Conservation (phyloP, 2,329 filamentous ascomycete species). For the Fusarium brachygibbosum region DNA sequence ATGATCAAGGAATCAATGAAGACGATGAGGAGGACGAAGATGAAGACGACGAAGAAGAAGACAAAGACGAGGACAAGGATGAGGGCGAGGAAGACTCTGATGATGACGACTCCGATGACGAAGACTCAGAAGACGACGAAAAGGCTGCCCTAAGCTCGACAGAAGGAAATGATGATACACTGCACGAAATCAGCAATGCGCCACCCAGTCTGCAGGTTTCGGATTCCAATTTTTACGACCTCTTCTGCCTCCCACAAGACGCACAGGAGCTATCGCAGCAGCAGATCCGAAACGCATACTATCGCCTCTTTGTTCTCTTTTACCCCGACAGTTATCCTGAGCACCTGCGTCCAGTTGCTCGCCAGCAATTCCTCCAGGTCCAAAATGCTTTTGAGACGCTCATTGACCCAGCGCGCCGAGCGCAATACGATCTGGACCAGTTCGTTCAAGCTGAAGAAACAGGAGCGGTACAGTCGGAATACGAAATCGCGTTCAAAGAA, state of each 20-base stretch:
- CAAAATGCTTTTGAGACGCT: slow-evolving; percentile 63
- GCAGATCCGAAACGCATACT: slow-evolving; percentile 61
- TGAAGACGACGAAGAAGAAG: neutral
- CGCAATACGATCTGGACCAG: slow-evolving; percentile 57
- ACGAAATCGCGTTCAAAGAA: slow-evolving; percentile 41
- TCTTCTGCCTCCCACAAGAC: slow-evolving; percentile 59
- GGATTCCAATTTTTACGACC: slow-evolving; percentile 59
- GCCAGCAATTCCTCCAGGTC: slow-evolving; percentile 57
- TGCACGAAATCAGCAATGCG: neutral
- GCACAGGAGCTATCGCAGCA: slow-evolving; percentile 45
- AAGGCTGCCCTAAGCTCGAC: slow-evolving; percentile 28
- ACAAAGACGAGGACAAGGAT: neutral
- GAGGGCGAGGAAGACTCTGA: slow-evolving; percentile 1
- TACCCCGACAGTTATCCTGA: slow-evolving; percentile 60
- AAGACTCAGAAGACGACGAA: slow-evolving; percentile 29
- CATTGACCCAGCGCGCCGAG: slow-evolving; percentile 58
- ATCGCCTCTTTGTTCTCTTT: slow-evolving; percentile 60
- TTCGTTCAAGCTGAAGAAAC: slow-evolving; percentile 41
- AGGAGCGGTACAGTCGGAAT: slow-evolving; percentile 33
- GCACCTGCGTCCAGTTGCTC: slow-evolving; percentile 56
- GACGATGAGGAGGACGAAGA: slow-evolving; percentile 41
- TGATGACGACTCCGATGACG: neutral
- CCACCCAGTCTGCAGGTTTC: slow-evolving; percentile 1
- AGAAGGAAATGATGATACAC: slow-evolving; percentile 21
- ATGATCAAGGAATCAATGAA: slow-evolving; percentile 52